These are phyloP conservation scores for Naganishia randhawae DNA, from an alignment of 768 basidiomycete genomes.

Conservation along the genomic window DNA sequence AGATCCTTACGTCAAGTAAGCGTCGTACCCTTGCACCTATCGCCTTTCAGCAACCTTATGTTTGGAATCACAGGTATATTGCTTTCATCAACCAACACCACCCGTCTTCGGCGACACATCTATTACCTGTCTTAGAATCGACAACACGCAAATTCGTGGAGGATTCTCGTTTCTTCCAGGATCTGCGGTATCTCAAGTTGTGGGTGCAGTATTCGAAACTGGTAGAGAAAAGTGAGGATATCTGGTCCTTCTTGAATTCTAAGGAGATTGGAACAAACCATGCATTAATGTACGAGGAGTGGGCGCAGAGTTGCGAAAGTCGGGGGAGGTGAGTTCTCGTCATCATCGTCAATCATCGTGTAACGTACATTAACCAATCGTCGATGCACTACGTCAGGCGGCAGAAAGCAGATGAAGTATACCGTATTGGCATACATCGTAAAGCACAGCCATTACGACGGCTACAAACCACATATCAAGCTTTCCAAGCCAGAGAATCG, in stretches of 20 bases:
- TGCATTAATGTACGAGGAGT: slow-evolving; percentile 84
- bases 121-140: slow-evolving; percentile 76
- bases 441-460: slow-evolving; percentile 77
- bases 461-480: slow-evolving; percentile 72
- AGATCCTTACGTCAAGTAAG: slow-evolving; percentile 69
- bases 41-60: neutral
- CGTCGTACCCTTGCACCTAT: neutral
- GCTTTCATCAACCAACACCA: slow-evolving; percentile 84
- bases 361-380: too few relatives aligned
- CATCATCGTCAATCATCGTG: slow-evolving; percentile 44
- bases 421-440: slow-evolving; percentile 74
- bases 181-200: slow-evolving; percentile 83
- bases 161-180: slow-evolving; percentile 73
- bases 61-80: slow-evolving; percentile 55
- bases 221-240: slow-evolving; percentile 67
- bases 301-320: slow-evolving; percentile 65
- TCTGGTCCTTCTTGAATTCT: slow-evolving; percentile 80
- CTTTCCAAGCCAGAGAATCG: slow-evolving; percentile 57
- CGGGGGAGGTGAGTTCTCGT: slow-evolving; percentile 49
- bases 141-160: slow-evolving; percentile 74
- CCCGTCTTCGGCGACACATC: slow-evolving; percentile 68
- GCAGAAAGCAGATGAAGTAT: slow-evolving; percentile 72
- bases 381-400: neutral
- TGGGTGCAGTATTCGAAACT: slow-evolving; percentile 84
- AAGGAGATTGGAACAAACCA: slow-evolving; percentile 82